Base-by-base conservation (phyloP, 2,329 filamentous ascomycete species). In the Arthrobotrys entomopaga region DNA sequence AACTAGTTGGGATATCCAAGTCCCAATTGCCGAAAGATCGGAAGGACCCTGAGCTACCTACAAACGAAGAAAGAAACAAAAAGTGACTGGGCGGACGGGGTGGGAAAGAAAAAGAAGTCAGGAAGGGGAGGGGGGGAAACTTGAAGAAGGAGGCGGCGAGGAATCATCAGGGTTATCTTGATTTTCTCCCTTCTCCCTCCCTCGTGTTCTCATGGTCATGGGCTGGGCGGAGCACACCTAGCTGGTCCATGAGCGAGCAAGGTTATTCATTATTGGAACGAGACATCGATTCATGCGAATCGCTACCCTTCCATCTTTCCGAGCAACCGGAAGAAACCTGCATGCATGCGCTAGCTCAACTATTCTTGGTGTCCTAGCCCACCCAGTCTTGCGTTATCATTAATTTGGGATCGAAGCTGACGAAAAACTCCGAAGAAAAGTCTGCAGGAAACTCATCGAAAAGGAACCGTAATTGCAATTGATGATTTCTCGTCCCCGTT, bases 201-300 rank as follows among this genome's bases (percentile, higher is more conserved):
- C 48, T 57, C 57, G 29, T 60, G 19, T 34, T 49, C 22, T 19
- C 43, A 29, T 38, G 48, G 63, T 48, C 43, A 43, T 49, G 61
- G 54, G 26, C 20, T 40, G 19, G 49, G 43, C 42, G 11, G 20
- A 48, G 29, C 10, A 52, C 59, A 60, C 61, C 54, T 42, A 65
- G 60, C 34, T 48, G 34, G 59, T 54, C 67, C 60, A 72, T 65
- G 59, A 34, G 10, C 69, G 56, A 61, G 29, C 46, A 19, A 19
- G 46, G 46, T 19, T 22, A 54, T 40, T 60, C 60, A 19, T 34
- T 46, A 29, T 46, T 66, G 69, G 61, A 60, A 66, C 61, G 43
- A 66, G 61, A 73, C 61, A 65, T 66, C 60, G 20, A 34, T 56
- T 65, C 40, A 73, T 65, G 58, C 60, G 65, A 42, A 59, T 72